Evolutionary conservation across 257 asterid genomes (phyloP), one percentile per base, ranked within the genome.

Genomic region (Solanum lycopersicoides): DNA sequence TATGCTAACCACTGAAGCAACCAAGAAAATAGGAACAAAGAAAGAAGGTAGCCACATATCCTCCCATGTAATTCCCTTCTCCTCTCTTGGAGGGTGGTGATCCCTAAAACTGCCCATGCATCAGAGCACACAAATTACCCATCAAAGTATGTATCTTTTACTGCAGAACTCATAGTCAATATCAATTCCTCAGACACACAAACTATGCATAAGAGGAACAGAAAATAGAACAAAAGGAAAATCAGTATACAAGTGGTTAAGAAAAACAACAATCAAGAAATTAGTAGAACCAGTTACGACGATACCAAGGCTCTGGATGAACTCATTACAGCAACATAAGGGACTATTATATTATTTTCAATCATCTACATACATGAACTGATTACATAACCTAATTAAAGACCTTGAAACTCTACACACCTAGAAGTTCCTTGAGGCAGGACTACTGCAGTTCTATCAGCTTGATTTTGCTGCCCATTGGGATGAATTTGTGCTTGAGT

Each of bases 361-460:
- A 90, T 82, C 75, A 87, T 84, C 83, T 89, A 90, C 91, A 89
- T 95, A 95, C 97, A 94, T 68, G 86, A 92, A 88, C 90, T 87
- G 87, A 82, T 89, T 87, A 88, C 91, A 90, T 87, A 86, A 93
- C 95, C 98, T 94, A 94, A 89, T 91, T 90, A 92, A 96, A 94
- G 96, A 92, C 94, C 94, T 94, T 94, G 92, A 91, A 87, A 89
- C 94, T 92, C 93, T 90, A 96, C 99, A 94, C 95, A 96, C 99
- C 99, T 96, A 96, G 98, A 92, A 90, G 96, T 94, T 94, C 98
- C 99, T 93, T 94, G 98, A 88, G 98, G 98, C 92, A 96, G 93
- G 87, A 97, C 92, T 85, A 94, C 88, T 3, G 97, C 94, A 47
- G 79, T 88, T 92, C 92, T 93, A 92, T 87, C 93, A 82, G 94